Percentiles rank a stretch among this genome's conserved stretches.
phyloP scores from a whole-genome alignment of 352 stramenopile species.

The Globisporangium heterothallicum region DNA sequence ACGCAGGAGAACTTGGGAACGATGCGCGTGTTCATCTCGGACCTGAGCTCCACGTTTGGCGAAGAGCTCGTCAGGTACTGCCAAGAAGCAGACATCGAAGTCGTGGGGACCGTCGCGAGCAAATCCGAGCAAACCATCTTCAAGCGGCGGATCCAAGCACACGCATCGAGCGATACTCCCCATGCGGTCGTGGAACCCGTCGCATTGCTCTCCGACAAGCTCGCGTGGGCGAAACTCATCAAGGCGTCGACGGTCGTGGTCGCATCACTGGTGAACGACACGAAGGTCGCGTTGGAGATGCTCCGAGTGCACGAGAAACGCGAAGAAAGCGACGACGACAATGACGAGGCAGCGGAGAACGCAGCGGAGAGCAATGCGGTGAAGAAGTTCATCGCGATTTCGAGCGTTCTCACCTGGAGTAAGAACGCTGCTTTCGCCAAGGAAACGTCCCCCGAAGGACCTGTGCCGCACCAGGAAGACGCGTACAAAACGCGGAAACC shows the following conservation, averaged over 20 bases:
- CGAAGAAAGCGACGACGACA: conserved; percentile 18
- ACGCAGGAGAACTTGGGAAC: too few species aligned
- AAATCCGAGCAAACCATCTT: conserved; percentile 34
- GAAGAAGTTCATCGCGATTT: conserved; percentile 73
- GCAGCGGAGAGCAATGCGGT: conserved; percentile 15
- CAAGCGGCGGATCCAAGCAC: conserved; percentile 54
- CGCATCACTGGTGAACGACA: conserved; percentile 41
- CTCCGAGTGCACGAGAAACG: conserved; percentile 64
- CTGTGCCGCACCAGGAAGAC: conserved; percentile 51
- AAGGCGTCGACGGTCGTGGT: conserved; percentile 49
- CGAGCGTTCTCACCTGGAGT: conserved; percentile 75
- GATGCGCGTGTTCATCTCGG: conserved; percentile 76
- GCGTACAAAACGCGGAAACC: conserved; percentile 78
- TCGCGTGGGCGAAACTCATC: conserved; percentile 46
- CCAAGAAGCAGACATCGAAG: conserved; percentile 60
- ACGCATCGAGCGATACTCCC: conserved; percentile 45
- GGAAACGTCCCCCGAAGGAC: conserved; percentile 23
- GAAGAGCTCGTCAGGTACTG: conserved; percentile 45
- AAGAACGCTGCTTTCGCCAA: conserved; percentile 57
- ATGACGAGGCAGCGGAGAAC: conserved; percentile 7
- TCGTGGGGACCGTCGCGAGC: conserved; percentile 46
- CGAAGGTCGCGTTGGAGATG: conserved; percentile 53
- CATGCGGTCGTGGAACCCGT: conserved; percentile 49
- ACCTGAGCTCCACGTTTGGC: conserved; percentile 56
- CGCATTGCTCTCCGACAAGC: conserved; percentile 36